phyloP scores from a whole-genome alignment of 2,329 filamentous ascomycete species.

The Cladosporium velox region DNA sequence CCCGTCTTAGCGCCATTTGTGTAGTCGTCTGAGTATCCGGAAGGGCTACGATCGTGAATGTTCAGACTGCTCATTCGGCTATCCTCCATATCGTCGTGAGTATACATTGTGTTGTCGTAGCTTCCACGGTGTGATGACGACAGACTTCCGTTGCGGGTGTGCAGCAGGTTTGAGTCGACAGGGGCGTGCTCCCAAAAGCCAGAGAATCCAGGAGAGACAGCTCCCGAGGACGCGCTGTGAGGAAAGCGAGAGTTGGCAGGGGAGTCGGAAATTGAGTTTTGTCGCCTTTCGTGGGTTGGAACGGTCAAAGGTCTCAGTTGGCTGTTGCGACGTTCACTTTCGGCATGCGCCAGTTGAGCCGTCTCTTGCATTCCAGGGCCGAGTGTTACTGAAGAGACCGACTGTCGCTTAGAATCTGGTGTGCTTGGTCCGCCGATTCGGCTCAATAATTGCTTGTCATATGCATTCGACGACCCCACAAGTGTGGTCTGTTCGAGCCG shows the following conservation, averaged over 20 bases:
- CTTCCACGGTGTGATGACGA: constrained; percentile 60
- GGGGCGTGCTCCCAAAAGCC: constrained; percentile 46
- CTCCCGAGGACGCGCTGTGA: constrained; percentile 43
- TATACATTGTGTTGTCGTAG: constrained; percentile 62
- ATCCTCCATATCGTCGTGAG: constrained; percentile 56
- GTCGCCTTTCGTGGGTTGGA: constrained; percentile 42
- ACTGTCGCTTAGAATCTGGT: constrained; percentile 46
- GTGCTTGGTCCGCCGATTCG: constrained; percentile 64
- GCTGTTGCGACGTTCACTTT: constrained; percentile 45
- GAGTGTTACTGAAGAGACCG: constrained; percentile 37
- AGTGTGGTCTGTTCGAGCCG: constrained; percentile 60
- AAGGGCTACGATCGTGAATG: constrained; percentile 55
- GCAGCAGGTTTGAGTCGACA: constrained; percentile 30
- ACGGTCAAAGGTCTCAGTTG: constrained; percentile 49
- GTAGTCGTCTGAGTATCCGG: constrained; percentile 47
- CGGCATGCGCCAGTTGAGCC: constrained; percentile 39
- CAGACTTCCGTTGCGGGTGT: constrained; percentile 44
- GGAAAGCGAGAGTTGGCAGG: constrained; percentile 42
- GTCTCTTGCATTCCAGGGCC: constrained; percentile 32
- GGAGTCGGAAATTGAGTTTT: constrained; percentile 41
- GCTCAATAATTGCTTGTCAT: constrained; percentile 63
- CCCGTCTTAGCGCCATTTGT: constrained; percentile 50
- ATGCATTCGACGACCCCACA: constrained; percentile 61
- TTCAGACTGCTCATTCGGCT: constrained; percentile 54
- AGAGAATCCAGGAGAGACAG: constrained; percentile 47